Conservation (phyloP, 225 moss, liverwort and hornwort species). For the Neckera pumila region DNA sequence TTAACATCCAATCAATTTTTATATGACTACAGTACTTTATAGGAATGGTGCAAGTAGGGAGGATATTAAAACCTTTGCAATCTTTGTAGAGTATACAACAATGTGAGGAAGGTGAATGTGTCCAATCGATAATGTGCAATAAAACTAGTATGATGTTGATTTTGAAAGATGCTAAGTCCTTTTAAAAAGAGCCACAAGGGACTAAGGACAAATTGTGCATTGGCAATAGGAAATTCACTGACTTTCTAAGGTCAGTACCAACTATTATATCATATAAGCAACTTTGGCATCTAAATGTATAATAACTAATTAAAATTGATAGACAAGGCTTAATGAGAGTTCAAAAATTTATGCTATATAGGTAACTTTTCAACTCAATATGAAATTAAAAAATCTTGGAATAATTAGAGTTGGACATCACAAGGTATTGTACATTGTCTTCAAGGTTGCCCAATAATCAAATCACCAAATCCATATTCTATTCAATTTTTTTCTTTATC, state of each 20-base stretch:
- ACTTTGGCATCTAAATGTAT: no score
- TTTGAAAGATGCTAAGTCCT: no score
- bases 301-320: no score
- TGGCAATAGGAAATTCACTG: no score
- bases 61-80: not conserved
- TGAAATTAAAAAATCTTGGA: no score
- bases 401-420: not conserved
- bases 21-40: not conserved
- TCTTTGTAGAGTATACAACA: not conserved
- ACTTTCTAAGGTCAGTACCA: fast-evolving
- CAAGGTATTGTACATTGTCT: not conserved
- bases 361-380: no score
- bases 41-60: not conserved
- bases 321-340: no score
- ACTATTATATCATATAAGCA: no score
- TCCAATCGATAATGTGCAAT: not conserved
- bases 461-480: not conserved
- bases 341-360: no score
- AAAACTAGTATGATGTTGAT: not conserved
- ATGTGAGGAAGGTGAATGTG: not conserved
- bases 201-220: no score
- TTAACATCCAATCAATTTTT: not conserved
- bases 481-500: not conserved
- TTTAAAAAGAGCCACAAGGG: no score
- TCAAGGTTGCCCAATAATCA: fast-evolving